Evolutionary conservation across 768 basidiomycete species (phyloP), one percentile per base, ranked within the genome.

Genomic region (Lactifluus subvellereus): DNA sequence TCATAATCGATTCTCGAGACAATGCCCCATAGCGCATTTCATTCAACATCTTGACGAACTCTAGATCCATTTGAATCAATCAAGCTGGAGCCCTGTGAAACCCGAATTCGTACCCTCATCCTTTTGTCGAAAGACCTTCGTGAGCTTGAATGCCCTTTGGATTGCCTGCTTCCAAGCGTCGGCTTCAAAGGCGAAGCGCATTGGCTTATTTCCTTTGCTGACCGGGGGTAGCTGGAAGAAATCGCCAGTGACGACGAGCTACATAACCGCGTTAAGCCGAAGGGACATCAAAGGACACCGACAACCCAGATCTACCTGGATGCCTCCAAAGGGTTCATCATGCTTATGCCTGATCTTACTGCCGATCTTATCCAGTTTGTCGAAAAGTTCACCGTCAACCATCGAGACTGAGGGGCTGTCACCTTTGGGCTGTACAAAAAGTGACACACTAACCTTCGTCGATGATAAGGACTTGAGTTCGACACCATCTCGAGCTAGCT

Each of bases 191-290:
- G 92, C 93, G 69, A 98, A 98, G 70, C 87, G 92, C 48, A 90
- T 83, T 57, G 74, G 66, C 0, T 72, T 72, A n/a, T 71, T 70
- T 30, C 81, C 78, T 72, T 87, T 94, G 7, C 79, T 78, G 0
- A 98, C 94, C 2, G 97, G 97, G 0, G 97, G 97, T 5, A 99
- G 82, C 72, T 99, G 96, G 77, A 98, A 98, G 77, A 98, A 98
- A 72, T 99, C 97, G 8, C 97, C 97, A 1, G 94, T 96, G 27
- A 98, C 87, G 63, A 98, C 80, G 45, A 98, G 75, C 90, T 94
- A 71, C 7, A 57, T 27, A 11, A 42, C 50, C 8, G 57, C 45
- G 20, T 52, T 8, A 30, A 49, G 51, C n/a, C 18, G 2, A 42
- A 57, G 9, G 40, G 35, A 51, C 47, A 53, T 22, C 13, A 35